These are phyloP conservation scores for Tuber umbilicatum DNA, from an alignment of 495 filamentous ascomycete species.

Conservation along the genomic window DNA sequence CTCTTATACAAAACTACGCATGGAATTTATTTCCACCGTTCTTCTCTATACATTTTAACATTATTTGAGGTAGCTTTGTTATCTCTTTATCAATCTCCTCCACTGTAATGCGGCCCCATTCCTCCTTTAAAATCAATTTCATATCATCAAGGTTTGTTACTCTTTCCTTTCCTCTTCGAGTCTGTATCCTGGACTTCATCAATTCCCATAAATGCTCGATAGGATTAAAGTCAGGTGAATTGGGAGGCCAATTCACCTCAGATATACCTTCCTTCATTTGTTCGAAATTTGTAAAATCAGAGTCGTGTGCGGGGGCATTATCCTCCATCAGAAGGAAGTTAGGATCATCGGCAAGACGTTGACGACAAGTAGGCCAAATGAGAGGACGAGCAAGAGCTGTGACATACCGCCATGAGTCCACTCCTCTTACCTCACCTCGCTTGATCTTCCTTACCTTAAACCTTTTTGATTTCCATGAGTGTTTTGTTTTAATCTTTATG, in stretches of 20 bases:
- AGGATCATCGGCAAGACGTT: constrained; percentile 3
- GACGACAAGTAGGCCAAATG: background rate
- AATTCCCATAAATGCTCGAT: constrained; percentile 11
- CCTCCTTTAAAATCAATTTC: constrained; percentile 8
- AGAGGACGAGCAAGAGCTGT: background rate
- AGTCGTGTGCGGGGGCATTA: background rate
- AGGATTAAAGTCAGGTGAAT: constrained; percentile 14
- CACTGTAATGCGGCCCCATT: constrained; percentile 16
- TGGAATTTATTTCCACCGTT: constrained; percentile 8
- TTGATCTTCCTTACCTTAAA: background rate
- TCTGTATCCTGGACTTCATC: constrained; percentile 5
- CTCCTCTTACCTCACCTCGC: background rate
- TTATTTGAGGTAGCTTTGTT: constrained; percentile 14
- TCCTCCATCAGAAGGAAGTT: constrained; percentile 16
- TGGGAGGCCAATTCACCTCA: constrained; percentile 10
- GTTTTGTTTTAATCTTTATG: background rate
- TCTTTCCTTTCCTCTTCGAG: constrained; percentile 5
- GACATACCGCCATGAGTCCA: background rate
- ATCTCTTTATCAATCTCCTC: constrained; percentile 23
- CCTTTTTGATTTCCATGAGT: background rate
- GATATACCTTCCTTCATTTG: constrained; percentile 11
- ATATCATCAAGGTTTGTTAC: constrained; percentile 17
- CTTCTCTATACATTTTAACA: constrained; percentile 7
- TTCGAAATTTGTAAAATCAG: constrained; percentile 14
- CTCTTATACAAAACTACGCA: too few relatives aligned